These are phyloP conservation scores for Filosporella fistucella DNA, from an alignment of 495 filamentous ascomycete genomes.

Conservation along the genomic window DNA sequence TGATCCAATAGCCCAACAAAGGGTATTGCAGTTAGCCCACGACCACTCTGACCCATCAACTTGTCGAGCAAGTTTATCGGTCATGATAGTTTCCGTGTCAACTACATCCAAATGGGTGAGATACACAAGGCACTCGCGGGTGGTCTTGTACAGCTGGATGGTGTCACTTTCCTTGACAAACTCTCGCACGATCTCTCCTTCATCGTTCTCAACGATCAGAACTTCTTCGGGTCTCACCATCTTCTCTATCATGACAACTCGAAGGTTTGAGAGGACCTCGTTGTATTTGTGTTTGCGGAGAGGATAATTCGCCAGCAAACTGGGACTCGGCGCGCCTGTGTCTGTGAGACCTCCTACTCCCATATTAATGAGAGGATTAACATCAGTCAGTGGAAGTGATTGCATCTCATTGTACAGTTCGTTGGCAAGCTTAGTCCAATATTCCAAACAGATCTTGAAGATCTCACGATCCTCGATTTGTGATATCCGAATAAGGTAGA, in stretches of 20 bases:
- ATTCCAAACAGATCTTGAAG: constrained; percentile 98
- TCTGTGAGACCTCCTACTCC: constrained; percentile 66
- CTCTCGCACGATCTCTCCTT: constrained; percentile 97
- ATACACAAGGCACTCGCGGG: constrained; percentile 94
- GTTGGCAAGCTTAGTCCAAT: constrained; percentile 98
- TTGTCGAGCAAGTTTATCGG: constrained; percentile 91
- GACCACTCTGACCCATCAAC: constrained; percentile 97
- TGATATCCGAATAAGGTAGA: constrained; percentile 95
- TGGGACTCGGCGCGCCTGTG: constrained; percentile 80
- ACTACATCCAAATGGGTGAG: constrained; percentile 96
- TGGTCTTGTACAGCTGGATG: constrained; percentile 98
- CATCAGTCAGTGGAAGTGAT: constrained; percentile 80
- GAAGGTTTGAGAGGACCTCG: constrained; percentile 86
- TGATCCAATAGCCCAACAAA: constrained; percentile 98
- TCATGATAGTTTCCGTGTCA: constrained; percentile 98
- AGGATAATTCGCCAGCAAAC: constrained; percentile 76
- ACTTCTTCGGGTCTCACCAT: constrained; percentile 99
- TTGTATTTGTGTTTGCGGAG: constrained; percentile 96
- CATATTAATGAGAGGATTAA: constrained; percentile 81
- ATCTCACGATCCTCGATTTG: constrained; percentile 98
- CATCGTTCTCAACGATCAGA: constrained; percentile 98
- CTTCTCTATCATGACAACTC: constrained; percentile 98
- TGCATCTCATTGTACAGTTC: constrained; percentile 99
- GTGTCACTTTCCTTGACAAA: constrained; percentile 99
- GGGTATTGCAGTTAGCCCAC: constrained; percentile 98